Evolutionary conservation across 140 eudicot species (phyloP).

Genomic region (Erigeron philadelphicus): DNA sequence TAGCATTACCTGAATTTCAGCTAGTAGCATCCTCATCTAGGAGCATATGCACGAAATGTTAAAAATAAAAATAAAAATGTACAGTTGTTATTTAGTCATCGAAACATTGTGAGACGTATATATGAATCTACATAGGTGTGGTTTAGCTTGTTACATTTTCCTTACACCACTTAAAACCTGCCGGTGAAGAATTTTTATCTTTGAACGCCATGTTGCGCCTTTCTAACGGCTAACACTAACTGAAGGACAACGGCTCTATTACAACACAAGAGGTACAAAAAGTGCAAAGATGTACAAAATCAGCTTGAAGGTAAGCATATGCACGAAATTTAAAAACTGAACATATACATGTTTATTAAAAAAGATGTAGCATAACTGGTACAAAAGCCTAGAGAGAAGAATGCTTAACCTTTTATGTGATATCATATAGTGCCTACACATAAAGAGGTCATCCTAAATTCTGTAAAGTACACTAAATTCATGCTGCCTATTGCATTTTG

Average conservation of each 20-base stretch:
- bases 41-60: too few relatives aligned
- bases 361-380: background rate
- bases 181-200: background rate
- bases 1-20: too few relatives aligned
- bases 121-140: too few relatives aligned
- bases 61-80: too few relatives aligned
- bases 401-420: background rate
- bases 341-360: background rate
- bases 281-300: background rate
- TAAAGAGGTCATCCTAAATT: background rate
- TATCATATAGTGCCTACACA: background rate
- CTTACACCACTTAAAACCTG: background rate
- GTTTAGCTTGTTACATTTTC: background rate
- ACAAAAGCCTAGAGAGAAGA: background rate
- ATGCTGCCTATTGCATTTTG: background rate
- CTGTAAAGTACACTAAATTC: conserved; percentile 4
- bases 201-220: background rate
- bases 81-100: too few relatives aligned
- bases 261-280: background rate
- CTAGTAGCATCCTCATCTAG: too few relatives aligned
- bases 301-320: background rate
- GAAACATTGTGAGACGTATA: too few relatives aligned
- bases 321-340: background rate
- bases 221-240: background rate
- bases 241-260: conserved; percentile 1